These are phyloP conservation scores for Microcera coccophila DNA, from an alignment of 2,329 filamentous ascomycete species.

Conservation along the genomic window DNA sequence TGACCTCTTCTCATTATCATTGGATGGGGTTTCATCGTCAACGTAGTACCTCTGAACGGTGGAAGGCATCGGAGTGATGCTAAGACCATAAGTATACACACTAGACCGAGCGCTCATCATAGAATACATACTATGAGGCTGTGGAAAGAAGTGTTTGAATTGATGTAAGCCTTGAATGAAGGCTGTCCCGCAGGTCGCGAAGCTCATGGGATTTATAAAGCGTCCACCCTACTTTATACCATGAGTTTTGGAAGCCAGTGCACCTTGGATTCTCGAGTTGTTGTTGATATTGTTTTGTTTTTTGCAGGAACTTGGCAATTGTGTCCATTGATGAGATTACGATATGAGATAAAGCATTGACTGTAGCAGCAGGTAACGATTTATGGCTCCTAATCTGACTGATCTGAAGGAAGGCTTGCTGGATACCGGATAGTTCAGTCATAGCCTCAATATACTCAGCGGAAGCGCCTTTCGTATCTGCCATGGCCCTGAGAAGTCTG, in stretches of 20 bases:
- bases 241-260: conserved; percentile 1
- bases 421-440: conserved; percentile 1
- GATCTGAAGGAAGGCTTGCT: conserved; percentile 5
- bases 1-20: too few species aligned
- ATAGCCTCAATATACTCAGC: conserved; percentile 4
- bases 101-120: too few species aligned
- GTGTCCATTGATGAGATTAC: conserved; percentile 3
- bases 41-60: too few species aligned
- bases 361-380: conserved; percentile 1
- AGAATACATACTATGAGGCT: conserved; percentile 4
- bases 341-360: conserved; percentile 4
- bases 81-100: too few species aligned
- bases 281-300: conserved; percentile 1
- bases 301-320: conserved; percentile 3
- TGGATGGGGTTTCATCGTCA: too few species aligned
- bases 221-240: conserved; percentile 5
- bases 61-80: too few species aligned
- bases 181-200: not conserved
- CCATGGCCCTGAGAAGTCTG: conserved; percentile 1
- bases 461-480: conserved; percentile 3
- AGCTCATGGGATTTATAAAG: conserved; percentile 4
- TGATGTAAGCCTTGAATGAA: conserved; percentile 3
- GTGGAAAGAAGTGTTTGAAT: not conserved
- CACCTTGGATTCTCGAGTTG: not conserved
- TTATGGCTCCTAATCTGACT: conserved; percentile 4